These are phyloP conservation scores for Russula brevipes DNA, from an alignment of 768 basidiomycete genomes.

Conservation along the genomic window DNA sequence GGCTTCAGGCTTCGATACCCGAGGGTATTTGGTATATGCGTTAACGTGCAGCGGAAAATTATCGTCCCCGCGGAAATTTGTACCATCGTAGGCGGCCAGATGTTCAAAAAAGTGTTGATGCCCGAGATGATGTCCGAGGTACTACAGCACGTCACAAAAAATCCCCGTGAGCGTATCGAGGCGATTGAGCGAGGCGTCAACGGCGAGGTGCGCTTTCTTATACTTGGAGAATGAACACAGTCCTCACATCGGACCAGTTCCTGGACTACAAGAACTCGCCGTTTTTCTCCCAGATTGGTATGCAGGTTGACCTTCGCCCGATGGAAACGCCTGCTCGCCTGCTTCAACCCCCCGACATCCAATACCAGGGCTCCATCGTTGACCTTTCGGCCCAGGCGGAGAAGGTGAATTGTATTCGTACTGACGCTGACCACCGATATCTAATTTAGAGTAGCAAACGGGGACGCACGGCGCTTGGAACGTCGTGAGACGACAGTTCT, in stretches of 20 bases:
- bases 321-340: constrained; percentile 16
- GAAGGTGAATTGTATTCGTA: neutral
- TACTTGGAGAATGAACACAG: neutral
- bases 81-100: constrained; percentile 22
- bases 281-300: constrained; percentile 20
- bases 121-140: constrained; percentile 20
- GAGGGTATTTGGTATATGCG: constrained; percentile 16
- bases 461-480: constrained; percentile 22
- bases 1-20: constrained; percentile 14
- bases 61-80: constrained; percentile 24
- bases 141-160: constrained; percentile 14
- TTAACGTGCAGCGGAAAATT: constrained; percentile 9
- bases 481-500: constrained; percentile 19
- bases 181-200: constrained; percentile 18
- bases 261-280: constrained; percentile 22
- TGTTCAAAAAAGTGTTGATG: constrained; percentile 22
- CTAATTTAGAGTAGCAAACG: neutral
- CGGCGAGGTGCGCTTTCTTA: constrained; percentile 13
- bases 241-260: constrained; percentile 13
- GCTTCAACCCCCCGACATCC: constrained; percentile 20
- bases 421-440: neutral
- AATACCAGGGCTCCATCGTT: constrained; percentile 7
- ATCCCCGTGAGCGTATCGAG: constrained; percentile 16
- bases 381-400: constrained; percentile 10
- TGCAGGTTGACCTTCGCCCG: constrained; percentile 16